Evolutionary conservation across 1,139 yeast genomes (phyloP).

Genomic region (Candida dubliniensis): DNA sequence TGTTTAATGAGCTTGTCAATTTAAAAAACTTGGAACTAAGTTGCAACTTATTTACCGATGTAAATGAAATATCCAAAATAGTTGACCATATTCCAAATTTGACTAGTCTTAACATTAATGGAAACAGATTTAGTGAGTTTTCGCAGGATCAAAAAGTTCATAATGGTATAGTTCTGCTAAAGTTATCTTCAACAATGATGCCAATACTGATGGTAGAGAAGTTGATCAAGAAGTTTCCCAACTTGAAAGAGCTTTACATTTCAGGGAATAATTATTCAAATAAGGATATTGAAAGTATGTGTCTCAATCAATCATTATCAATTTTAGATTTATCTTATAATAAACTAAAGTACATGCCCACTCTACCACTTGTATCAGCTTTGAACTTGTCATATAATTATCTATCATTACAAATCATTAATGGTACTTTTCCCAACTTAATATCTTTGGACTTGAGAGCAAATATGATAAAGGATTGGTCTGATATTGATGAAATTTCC

Average conservation of each 20-base stretch:
- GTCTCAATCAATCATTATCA: slow-evolving; percentile 16
- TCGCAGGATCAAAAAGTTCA: slow-evolving; percentile 24
- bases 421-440: slow-evolving; percentile 7
- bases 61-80: slow-evolving; percentile 41
- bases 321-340: slow-evolving; percentile 50
- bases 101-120: slow-evolving; percentile 54
- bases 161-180: slow-evolving; percentile 22
- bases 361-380: slow-evolving; percentile 8
- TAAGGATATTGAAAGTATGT: slow-evolving; percentile 17
- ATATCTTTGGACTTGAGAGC: slow-evolving; percentile 45
- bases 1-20: slow-evolving; percentile 20
- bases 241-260: slow-evolving; percentile 41
- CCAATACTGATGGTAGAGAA: slow-evolving; percentile 17
- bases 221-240: slow-evolving; percentile 43
- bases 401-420: slow-evolving; percentile 12
- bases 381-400: slow-evolving; percentile 30
- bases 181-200: slow-evolving; percentile 33
- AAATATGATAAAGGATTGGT: slow-evolving; percentile 50
- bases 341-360: slow-evolving; percentile 33
- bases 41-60: slow-evolving; percentile 51
- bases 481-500: slow-evolving; percentile 41
- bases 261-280: slow-evolving; percentile 47
- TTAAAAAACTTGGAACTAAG: slow-evolving; percentile 58
- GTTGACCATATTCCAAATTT: slow-evolving; percentile 37
- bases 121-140: slow-evolving; percentile 52